Conservation (phyloP, 129 eudicot genomes). For the Chrysanthemum lavandulifolium region DNA sequence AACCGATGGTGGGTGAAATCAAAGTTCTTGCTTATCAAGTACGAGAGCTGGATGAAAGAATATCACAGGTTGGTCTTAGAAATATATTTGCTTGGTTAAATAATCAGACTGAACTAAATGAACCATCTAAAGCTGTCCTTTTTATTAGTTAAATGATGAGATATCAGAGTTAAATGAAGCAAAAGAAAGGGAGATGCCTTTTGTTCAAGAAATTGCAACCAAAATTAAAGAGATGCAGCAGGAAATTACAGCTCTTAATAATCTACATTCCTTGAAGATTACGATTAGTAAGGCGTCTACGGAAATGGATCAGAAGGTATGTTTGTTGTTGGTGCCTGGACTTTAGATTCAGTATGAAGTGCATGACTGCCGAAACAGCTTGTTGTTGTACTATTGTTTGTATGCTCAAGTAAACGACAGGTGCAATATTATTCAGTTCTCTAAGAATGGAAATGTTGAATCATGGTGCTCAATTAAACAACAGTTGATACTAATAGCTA, state of each 20-base stretch:
- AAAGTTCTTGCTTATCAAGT: slow-evolving; percentile 46
- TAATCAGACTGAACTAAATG: not conserved
- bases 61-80: slow-evolving; percentile 46
- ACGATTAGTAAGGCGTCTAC: slow-evolving; percentile 43
- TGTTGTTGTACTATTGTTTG: not conserved
- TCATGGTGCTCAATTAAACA: not conserved
- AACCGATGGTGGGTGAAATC: slow-evolving; percentile 55
- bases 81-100: slow-evolving; percentile 2
- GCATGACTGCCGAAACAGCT: slow-evolving; percentile 3
- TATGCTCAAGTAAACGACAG: not conserved
- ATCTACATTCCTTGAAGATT: slow-evolving; percentile 59
- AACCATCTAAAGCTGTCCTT: not conserved
- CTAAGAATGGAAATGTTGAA: slow-evolving; percentile 7
- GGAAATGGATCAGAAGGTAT: slow-evolving; percentile 80
- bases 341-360: not conserved
- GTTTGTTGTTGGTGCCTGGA: slow-evolving; percentile 6
- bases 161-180: slow-evolving; percentile 55
- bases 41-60: slow-evolving; percentile 43
- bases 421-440: not conserved
- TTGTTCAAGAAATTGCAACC: slow-evolving; percentile 58
- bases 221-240: slow-evolving; percentile 68
- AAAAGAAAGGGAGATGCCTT: slow-evolving; percentile 74
- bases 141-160: slow-evolving; percentile 41
- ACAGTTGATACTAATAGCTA: not conserved
- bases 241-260: slow-evolving; percentile 56